These are phyloP conservation scores for Colletotrichum destructivum DNA, from an alignment of 2,329 filamentous ascomycete species.

Conservation along the genomic window DNA sequence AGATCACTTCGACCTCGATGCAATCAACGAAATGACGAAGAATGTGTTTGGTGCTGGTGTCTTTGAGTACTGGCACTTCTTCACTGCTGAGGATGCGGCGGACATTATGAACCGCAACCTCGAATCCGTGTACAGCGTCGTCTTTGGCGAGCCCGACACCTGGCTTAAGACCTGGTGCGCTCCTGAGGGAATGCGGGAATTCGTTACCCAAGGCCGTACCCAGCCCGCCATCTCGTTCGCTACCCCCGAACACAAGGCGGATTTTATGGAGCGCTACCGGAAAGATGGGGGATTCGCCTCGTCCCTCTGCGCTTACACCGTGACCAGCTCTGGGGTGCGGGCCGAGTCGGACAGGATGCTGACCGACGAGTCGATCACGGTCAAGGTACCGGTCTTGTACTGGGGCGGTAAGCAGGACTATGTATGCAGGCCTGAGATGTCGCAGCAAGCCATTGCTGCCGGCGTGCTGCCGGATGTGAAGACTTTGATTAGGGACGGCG, in stretches of 20 bases:
- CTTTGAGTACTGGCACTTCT: slow-evolving; percentile 63
- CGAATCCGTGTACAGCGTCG: slow-evolving; percentile 53
- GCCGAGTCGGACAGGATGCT: slow-evolving; percentile 44
- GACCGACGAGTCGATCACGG: slow-evolving; percentile 39
- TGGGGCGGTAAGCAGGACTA: slow-evolving; percentile 48
- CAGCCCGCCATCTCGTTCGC: slow-evolving; percentile 48
- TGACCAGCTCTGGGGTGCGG: slow-evolving; percentile 44
- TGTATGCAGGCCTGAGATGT: slow-evolving; percentile 46
- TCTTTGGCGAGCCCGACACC: slow-evolving; percentile 50
- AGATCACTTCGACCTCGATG: slow-evolving; percentile 54
- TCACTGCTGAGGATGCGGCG: slow-evolving; percentile 56
- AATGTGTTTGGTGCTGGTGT: slow-evolving; percentile 54
- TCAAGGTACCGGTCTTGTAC: slow-evolving; percentile 48
- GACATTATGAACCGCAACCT: slow-evolving; percentile 55
- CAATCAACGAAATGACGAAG: slow-evolving; percentile 50
- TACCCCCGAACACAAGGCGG: slow-evolving; percentile 44
- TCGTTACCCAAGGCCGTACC: slow-evolving; percentile 43
- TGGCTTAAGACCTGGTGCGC: slow-evolving; percentile 56
- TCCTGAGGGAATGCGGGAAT: slow-evolving; percentile 52
- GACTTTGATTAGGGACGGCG: slow-evolving; percentile 45
- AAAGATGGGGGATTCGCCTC: slow-evolving; percentile 46
- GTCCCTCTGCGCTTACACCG: slow-evolving; percentile 50
- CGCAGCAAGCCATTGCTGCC: slow-evolving; percentile 42
- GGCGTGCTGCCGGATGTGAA: slow-evolving; percentile 48
- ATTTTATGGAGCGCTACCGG: slow-evolving; percentile 47